Conservation (phyloP, 805 yeast species). For the Candida adriatica region DNA sequence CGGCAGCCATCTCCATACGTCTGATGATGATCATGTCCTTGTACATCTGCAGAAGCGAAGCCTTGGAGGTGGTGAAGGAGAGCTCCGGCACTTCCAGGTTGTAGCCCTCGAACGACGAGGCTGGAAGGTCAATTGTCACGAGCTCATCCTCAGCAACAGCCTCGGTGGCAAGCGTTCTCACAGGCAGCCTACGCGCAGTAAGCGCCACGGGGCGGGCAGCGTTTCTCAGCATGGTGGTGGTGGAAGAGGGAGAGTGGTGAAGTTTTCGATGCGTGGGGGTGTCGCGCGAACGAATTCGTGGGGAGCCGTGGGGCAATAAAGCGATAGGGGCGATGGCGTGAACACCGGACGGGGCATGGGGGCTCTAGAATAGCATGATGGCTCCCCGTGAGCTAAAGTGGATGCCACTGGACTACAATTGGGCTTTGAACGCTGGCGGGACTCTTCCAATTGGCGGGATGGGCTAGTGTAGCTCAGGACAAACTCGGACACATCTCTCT, state of each 20-base stretch:
- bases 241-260: not conserved
- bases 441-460: too few species aligned
- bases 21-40: slow-evolving; percentile 90
- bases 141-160: slow-evolving; percentile 20
- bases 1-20: slow-evolving; percentile 99
- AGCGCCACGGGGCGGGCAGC: slow-evolving; percentile 17
- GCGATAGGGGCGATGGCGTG: too few species aligned
- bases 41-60: slow-evolving; percentile 82
- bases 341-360: too few species aligned
- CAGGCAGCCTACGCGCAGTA: slow-evolving; percentile 11
- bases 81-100: slow-evolving; percentile 67
- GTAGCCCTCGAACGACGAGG: slow-evolving; percentile 79
- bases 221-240: slow-evolving; percentile 9
- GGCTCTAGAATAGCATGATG: too few species aligned
- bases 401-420: too few species aligned
- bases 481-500: too few species aligned
- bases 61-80: slow-evolving; percentile 73
- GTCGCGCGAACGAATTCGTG: too few species aligned
- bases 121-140: slow-evolving; percentile 60
- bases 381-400: too few species aligned
- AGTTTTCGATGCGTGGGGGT: too few species aligned
- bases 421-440: too few species aligned
- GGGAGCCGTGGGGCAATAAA: too few species aligned
- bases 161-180: slow-evolving; percentile 24
- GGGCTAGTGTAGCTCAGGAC: too few species aligned